Evolutionary conservation across 371 early-diverging fungal genomes (phyloP).

Genomic region (Nematocida ausubeli): DNA sequence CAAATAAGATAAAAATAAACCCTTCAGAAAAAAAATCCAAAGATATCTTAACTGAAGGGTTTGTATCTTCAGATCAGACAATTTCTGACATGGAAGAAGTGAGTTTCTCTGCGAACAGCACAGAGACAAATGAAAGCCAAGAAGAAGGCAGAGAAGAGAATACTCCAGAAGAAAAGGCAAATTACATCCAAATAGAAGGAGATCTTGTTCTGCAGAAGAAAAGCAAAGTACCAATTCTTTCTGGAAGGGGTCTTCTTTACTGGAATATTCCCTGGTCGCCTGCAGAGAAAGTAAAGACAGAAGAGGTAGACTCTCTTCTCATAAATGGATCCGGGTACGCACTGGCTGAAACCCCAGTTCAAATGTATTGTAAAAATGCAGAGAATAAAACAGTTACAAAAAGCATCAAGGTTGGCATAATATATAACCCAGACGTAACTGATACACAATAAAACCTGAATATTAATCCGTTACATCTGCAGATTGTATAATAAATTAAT

Average conservation of each 20-base stretch:
- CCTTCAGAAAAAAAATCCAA: background rate
- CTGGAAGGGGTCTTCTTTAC: background rate
- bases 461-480: too few species aligned
- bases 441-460: too few species aligned
- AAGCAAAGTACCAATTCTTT: background rate
- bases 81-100: background rate
- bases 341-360: background rate
- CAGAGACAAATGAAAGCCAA: background rate
- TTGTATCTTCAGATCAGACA: background rate
- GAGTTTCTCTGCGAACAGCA: background rate
- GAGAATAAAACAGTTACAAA: conserved; percentile 15
- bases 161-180: background rate
- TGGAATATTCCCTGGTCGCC: conserved; percentile 32
- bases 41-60: background rate
- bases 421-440: too few species aligned
- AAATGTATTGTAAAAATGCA: conserved; percentile 11
- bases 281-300: conserved; percentile 5
- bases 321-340: conserved; percentile 32
- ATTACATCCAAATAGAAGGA: conserved; percentile 19
- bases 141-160: too few species aligned
- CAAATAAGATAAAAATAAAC: background rate
- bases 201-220: background rate
- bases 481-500: too few species aligned
- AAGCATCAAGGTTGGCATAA: background rate
- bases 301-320: background rate